Conservation (phyloP, 2,329 filamentous ascomycete species). For the Alternaria hordeiaustralica region DNA sequence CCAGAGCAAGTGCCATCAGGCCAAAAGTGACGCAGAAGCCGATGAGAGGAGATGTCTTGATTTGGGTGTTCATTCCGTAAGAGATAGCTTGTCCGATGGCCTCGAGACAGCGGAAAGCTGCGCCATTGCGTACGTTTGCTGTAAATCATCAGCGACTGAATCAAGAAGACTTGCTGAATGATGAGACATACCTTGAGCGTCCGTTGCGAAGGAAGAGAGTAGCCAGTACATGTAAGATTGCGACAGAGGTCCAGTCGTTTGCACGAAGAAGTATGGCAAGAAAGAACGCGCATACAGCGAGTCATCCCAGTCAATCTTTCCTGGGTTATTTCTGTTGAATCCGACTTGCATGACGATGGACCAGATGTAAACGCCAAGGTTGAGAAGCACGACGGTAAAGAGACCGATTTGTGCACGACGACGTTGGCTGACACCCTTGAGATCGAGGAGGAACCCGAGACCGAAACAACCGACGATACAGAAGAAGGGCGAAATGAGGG, state of each 20-base stretch:
- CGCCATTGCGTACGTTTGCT: conserved; percentile 35
- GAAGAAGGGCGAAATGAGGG: conserved; percentile 57
- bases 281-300: conserved; percentile 52
- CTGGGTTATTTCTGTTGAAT: conserved; percentile 51
- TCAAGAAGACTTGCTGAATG: not conserved
- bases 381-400: conserved; percentile 54
- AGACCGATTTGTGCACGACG: conserved; percentile 56
- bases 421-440: conserved; percentile 68
- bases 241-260: conserved; percentile 49
- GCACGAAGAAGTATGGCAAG: conserved; percentile 58
- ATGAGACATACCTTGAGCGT: conserved; percentile 26
- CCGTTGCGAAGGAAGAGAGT: conserved; percentile 37
- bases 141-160: conserved; percentile 2
- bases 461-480: conserved; percentile 60
- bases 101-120: conserved; percentile 37
- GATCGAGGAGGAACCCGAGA: conserved; percentile 64
- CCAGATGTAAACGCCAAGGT: conserved; percentile 59
- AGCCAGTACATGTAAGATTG: conserved; percentile 45
- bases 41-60: conserved; percentile 34
- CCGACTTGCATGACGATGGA: conserved; percentile 56
- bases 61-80: conserved; percentile 40
- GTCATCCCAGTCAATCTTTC: conserved; percentile 57
- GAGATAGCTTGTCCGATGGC: conserved; percentile 38
- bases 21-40: conserved; percentile 44
- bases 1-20: conserved; percentile 38